Conservation (phyloP, 129 eudicot species). For the Artemisia argyi region DNA sequence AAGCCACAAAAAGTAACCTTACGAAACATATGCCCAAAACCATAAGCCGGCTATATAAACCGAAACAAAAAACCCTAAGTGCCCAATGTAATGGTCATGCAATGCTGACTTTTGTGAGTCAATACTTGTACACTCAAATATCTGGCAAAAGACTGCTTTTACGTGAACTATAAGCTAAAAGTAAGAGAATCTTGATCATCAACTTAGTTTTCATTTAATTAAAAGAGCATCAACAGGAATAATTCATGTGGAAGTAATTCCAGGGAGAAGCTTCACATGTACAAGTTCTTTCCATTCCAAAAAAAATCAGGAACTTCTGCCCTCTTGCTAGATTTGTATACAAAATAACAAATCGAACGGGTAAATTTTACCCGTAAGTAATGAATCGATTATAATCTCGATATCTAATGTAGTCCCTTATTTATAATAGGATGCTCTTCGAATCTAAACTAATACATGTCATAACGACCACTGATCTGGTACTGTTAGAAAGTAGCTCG, state of each 20-base stretch:
- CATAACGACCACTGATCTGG: slow-evolving; percentile 95
- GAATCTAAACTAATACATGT: slow-evolving; percentile 11
- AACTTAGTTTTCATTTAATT: slow-evolving; percentile 1
- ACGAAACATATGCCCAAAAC: too few relatives aligned
- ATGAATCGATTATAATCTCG: slow-evolving; percentile 19
- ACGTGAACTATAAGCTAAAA: slow-evolving; percentile 9
- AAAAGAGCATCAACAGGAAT: slow-evolving; percentile 22
- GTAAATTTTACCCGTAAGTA: slow-evolving; percentile 30
- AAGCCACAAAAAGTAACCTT: too few relatives aligned
- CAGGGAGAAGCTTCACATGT: slow-evolving; percentile 34
- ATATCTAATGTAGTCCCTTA: slow-evolving; percentile 4
- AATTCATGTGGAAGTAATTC: slow-evolving; percentile 33
- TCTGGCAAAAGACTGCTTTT: background rate
- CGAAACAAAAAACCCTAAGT: background rate
- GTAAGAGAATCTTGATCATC: background rate
- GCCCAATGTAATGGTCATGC: background rate
- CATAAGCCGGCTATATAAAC: too few relatives aligned
- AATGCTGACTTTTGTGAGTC: background rate
- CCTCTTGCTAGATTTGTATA: slow-evolving; percentile 25
- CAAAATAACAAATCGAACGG: slow-evolving; percentile 32
- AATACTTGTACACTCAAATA: background rate
- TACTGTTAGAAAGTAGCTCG: slow-evolving; percentile 80
- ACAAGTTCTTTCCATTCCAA: slow-evolving; percentile 23
- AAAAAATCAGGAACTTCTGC: slow-evolving; percentile 13
- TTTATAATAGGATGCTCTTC: slow-evolving; percentile 7